Evolutionary conservation across 768 basidiomycete species (phyloP).

Genomic region (Naganishia friedmannii): DNA sequence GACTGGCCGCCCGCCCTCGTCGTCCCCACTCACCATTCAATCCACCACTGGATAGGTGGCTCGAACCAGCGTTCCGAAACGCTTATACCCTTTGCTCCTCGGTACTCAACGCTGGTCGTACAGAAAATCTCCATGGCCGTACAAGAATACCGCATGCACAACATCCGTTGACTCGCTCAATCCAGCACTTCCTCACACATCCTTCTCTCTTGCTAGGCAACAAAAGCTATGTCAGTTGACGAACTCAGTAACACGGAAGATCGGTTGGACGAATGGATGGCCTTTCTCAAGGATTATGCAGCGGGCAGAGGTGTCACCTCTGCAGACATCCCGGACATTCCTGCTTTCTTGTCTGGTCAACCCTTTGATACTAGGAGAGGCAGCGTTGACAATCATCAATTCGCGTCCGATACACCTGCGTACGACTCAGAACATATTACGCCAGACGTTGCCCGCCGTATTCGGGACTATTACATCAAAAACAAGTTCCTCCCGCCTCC

Average conservation of each 20-base stretch:
- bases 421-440: constrained; percentile 27
- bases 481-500: constrained; percentile 39
- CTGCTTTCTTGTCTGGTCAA: not conserved
- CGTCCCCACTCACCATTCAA: too few relatives aligned
- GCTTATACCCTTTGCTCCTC: too few relatives aligned
- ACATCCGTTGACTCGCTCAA: too few relatives aligned
- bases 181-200: too few relatives aligned
- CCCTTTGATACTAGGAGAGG: not conserved
- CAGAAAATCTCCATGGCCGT: too few relatives aligned
- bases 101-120: too few relatives aligned
- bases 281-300: constrained; percentile 3
- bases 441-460: constrained; percentile 22
- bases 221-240: not conserved
- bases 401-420: constrained; percentile 23
- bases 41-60: too few relatives aligned
- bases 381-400: not conserved
- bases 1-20: too few relatives aligned
- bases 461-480: constrained; percentile 31
- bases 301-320: not conserved
- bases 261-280: not conserved
- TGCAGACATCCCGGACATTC: not conserved
- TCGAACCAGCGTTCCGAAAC: too few relatives aligned
- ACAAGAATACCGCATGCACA: too few relatives aligned
- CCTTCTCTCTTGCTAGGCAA: not conserved
- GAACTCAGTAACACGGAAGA: too few relatives aligned